phyloP scores from a whole-genome alignment of 371 early-diverging fungal species.

The Lichtheimia ornata region DNA sequence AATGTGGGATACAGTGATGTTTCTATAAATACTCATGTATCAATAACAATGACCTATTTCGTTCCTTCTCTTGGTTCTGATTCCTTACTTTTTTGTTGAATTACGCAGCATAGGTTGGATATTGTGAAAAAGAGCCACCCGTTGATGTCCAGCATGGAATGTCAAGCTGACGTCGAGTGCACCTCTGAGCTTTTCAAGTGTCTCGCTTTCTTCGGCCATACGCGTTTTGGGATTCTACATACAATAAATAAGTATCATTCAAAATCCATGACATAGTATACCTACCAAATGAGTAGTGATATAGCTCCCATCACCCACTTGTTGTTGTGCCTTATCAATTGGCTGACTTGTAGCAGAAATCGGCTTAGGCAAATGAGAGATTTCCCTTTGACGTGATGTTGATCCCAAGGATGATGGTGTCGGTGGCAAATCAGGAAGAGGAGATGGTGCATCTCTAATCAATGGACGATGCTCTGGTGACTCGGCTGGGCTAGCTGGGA shows the following conservation, averaged over 20 bases:
- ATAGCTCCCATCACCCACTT: too few relatives aligned
- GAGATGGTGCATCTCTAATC: too few relatives aligned
- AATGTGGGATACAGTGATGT: conserved; percentile 29
- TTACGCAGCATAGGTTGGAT: conserved; percentile 34
- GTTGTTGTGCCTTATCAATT: too few relatives aligned
- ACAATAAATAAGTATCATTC: neutral
- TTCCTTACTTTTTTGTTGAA: conserved; percentile 25
- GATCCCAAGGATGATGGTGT: too few relatives aligned
- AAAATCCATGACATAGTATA: neutral
- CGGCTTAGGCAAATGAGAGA: too few relatives aligned
- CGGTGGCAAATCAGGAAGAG: too few relatives aligned
- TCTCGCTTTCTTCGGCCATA: conserved; percentile 29
- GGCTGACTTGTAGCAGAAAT: too few relatives aligned
- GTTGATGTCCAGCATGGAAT: conserved; percentile 35
- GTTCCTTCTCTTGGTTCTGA: neutral
- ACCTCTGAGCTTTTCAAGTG: conserved; percentile 26
- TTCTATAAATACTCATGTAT: conserved; percentile 9
- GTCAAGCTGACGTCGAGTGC: conserved; percentile 39
- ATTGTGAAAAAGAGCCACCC: conserved; percentile 37
- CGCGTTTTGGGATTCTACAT: conserved; percentile 29
- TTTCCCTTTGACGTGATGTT: too few relatives aligned
- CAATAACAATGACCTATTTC: neutral
- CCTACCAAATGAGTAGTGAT: neutral
- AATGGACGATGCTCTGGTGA: too few relatives aligned
- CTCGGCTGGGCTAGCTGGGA: too few relatives aligned